Evolutionary conservation across 345 rosid species (phyloP), one percentile per base, ranked within the genome.

Genomic region (Eutrema heterophyllum): DNA sequence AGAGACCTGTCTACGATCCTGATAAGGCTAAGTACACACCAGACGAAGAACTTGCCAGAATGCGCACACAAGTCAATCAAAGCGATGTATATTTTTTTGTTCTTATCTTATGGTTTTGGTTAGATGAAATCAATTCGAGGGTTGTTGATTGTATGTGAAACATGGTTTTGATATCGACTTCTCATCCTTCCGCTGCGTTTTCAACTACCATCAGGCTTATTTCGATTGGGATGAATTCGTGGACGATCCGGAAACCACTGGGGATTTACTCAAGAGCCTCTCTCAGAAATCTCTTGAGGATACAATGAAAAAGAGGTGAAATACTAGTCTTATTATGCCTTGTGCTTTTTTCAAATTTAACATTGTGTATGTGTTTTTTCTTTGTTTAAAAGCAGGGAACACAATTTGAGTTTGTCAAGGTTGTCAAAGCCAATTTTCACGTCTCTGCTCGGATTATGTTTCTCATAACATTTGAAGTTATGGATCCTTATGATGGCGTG

Each of bases 401-500:
- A 43, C 0, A 7, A 2, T 68, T 6, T 24, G 45, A 69, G 46
- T 69, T 69, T 56, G 55, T 69, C 27, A 69, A 21, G 5, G 26
- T 69, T 69, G 56, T 45, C 2, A 35, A 6, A 57, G 35, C 73
- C 38, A 70, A 45, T 6, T 57, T 7, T 6, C 35, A 57, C 56
- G 14, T 9, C 27, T 32, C 56, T 13, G n/a, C 4, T 33, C 66
- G 45, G 2, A 8, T 70, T 0, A 70, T 70, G 67, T 58, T 6
- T 36, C 74, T 70, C 49, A 59, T 70, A 59, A 70, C 74, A 6
- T 59, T 48, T 44, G 9, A 70, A 46, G 74, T 59, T 2, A 10
- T 10, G n/a, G 67, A 70, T 59, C 74, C 58, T 46, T 59, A n/a
- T 15, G 74, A 70, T 59, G 49, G 12, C 3, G 3, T 0, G 48